Conservation (phyloP, 108 stramenopile species). For the Bacterosira constricta region DNA sequence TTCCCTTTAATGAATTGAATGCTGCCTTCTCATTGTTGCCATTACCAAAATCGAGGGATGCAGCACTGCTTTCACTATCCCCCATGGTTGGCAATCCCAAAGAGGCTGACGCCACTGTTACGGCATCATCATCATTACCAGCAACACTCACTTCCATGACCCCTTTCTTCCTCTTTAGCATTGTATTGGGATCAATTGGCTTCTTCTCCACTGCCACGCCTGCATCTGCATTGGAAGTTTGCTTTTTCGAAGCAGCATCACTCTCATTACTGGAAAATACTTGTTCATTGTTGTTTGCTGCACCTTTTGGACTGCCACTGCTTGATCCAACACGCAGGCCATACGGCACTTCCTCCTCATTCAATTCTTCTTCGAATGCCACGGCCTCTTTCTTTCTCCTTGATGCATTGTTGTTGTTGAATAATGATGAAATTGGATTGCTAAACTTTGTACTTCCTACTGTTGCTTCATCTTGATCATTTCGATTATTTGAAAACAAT, state of each 20-base stretch:
- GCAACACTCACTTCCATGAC: too few species aligned
- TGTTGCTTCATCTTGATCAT: background rate
- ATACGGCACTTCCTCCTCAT: background rate
- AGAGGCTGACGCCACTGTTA: too few species aligned
- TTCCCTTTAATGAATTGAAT: too few species aligned
- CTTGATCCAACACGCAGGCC: too few species aligned
- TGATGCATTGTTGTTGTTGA: background rate
- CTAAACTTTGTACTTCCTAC: background rate
- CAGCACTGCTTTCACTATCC: too few species aligned
- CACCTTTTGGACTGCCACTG: too few species aligned
- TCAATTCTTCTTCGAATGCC: background rate
- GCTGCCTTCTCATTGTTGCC: too few species aligned
- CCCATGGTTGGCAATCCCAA: too few species aligned
- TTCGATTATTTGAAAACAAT: background rate
- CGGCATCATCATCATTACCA: too few species aligned
- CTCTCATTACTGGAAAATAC: background rate
- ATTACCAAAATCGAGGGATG: too few species aligned
- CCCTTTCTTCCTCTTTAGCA: background rate
- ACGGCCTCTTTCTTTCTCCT: background rate
- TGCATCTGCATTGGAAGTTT: background rate
- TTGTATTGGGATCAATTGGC: background rate
- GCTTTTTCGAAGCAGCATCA: background rate
- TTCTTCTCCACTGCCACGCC: background rate
- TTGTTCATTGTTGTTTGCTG: too few species aligned
- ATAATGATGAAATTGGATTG: background rate